Evolutionary conservation across 2,329 filamentous ascomycete species (phyloP).

Genomic region (Phialophora expanda): DNA sequence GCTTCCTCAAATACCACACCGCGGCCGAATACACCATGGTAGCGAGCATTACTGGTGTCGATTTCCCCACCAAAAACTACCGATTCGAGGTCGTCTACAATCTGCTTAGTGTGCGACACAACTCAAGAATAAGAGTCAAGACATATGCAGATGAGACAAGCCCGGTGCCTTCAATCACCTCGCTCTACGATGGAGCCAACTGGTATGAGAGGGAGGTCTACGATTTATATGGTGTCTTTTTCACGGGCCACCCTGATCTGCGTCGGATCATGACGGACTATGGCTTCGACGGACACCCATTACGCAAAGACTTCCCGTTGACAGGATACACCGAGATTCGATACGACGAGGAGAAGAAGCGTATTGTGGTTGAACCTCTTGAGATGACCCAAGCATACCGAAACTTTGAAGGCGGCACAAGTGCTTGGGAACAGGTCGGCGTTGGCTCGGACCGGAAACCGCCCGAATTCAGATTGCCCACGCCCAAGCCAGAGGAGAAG

Average conservation of each 20-base stretch:
- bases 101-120: constrained; percentile 91
- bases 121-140: constrained; percentile 95
- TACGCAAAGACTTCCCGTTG: constrained; percentile 97
- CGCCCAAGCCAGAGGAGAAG: constrained; percentile 91
- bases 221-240: constrained; percentile 97
- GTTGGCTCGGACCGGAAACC: constrained; percentile 78
- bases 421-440: constrained; percentile 72
- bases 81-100: constrained; percentile 99
- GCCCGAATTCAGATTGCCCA: constrained; percentile 90
- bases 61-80: constrained; percentile 93
- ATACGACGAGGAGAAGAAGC: constrained; percentile 99
- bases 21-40: constrained; percentile 95
- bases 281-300: constrained; percentile 95
- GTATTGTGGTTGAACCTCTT: constrained; percentile 95
- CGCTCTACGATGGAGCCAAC: constrained; percentile 91
- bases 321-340: constrained; percentile 98
- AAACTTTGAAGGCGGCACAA: constrained; percentile 91
- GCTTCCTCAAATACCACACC: constrained; percentile 96
- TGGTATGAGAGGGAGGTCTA: constrained; percentile 99
- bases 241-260: constrained; percentile 90
- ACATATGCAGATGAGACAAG: constrained; percentile 97
- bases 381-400: constrained; percentile 98
- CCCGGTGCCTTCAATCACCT: constrained; percentile 85
- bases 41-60: constrained; percentile 89
- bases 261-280: constrained; percentile 99